Evolutionary conservation across 1,284 basidiomycete genomes (phyloP).

Genomic region (Polyporus tsugae): DNA sequence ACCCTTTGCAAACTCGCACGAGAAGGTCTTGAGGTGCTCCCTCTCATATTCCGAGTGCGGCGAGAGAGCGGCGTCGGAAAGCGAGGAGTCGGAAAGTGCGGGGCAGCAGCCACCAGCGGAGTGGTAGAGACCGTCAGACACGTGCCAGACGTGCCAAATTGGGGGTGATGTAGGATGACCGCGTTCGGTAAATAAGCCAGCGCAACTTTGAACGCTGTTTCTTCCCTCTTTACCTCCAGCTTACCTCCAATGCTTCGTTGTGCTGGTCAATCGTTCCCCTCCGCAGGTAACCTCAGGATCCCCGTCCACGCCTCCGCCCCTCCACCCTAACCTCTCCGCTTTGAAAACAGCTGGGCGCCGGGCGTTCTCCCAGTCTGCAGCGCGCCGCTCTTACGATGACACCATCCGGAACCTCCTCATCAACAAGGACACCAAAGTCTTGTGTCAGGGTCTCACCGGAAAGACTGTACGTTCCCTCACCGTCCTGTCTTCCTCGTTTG

Average conservation of each 20-base stretch:
- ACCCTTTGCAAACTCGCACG: not conserved
- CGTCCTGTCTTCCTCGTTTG: not conserved
- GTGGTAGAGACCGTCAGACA: constrained; percentile 13
- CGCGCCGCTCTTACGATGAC: constrained; percentile 83
- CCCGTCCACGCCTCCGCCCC: not conserved
- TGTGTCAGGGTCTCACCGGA: constrained; percentile 95
- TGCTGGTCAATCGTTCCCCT: constrained; percentile 62
- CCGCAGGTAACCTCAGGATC: constrained; percentile 53
- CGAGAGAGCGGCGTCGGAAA: constrained; percentile 1
- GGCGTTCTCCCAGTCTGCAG: constrained; percentile 80
- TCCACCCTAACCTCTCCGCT: constrained; percentile 25
- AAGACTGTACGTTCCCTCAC: constrained; percentile 81
- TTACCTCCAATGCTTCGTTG: constrained; percentile 60
- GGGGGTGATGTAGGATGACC: constrained; percentile 28
- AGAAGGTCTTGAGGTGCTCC: constrained; percentile 1
- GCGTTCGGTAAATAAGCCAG: constrained; percentile 26
- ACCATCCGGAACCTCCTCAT: constrained; percentile 93
- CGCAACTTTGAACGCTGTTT: constrained; percentile 26
- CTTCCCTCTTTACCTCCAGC: constrained; percentile 13
- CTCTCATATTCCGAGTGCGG: constrained; percentile 4
- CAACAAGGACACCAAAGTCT: constrained; percentile 94
- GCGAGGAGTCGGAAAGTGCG: constrained; percentile 4
- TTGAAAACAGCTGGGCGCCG: constrained; percentile 65
- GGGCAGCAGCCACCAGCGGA: constrained; percentile 18
- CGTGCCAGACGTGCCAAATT: constrained; percentile 28